Base-by-base conservation (phyloP, 2,329 filamentous ascomycete species). In the Hawksworthiomyces lignivorus region DNA sequence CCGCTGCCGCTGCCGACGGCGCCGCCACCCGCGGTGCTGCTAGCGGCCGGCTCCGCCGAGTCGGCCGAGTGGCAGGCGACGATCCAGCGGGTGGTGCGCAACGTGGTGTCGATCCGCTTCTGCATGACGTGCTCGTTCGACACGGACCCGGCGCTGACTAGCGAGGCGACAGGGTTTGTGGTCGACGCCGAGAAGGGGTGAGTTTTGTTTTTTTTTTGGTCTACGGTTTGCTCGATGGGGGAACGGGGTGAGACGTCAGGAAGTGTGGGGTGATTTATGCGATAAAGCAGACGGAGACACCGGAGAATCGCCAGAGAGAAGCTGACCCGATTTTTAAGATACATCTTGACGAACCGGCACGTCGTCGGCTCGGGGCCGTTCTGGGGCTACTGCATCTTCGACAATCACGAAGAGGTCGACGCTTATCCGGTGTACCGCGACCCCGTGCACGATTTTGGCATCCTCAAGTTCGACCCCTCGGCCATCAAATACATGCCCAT, bases 121-220 rank as follows among this genome's bases (percentile, higher is more conserved):
- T 97, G 90, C 61, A 88, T 96, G 71, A 96, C 92, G 0, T 94
- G 87, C 61, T 89, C 90, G 19, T 98, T 98, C 61, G 92, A 98
- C 62, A 97, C 92, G n/a, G 92, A 98, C 54, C 71, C 87, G 21
- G 92, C 92, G 7, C 75, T 94, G 61, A 87, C 87, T 15, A 96
- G 88, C 56, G 92, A 98, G 67, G 92, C 92, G 4, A 98, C 92
- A 1, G 92, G 92, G 7, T 98, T 98, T 59, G 89, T 98, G 14
- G 92, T 98, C 19, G 92, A 98, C 66, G 87, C 92, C 5, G 83
- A 95, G 65, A 80, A 79, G 61, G 92, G 92, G 61, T 84, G 68
- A 68, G 19, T 37, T 9, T 15, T n/a, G 4, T 2, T 29, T 2
- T 18, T 33, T 29, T 15, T 36, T 30, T 26, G 24, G 24, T 26